Percentiles rank a stretch among this genome's conserved stretches.
Evolutionary conservation across 108 stramenopile genomes (phyloP).

Genomic region (Seminavis robusta): DNA sequence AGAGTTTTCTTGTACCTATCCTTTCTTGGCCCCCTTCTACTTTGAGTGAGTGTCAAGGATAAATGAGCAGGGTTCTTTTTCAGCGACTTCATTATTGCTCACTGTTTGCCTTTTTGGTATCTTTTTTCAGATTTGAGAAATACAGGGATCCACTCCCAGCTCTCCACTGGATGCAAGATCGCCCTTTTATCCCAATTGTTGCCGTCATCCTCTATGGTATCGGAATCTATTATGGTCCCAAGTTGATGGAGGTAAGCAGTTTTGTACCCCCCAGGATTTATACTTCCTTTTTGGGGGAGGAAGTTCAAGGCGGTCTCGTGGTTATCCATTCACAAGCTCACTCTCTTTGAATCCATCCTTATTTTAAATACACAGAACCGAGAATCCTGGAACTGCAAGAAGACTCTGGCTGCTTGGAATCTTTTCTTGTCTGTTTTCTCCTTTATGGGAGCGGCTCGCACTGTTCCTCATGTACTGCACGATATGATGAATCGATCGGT

Average conservation of each 20-base stretch:
- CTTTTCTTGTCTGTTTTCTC: slow-evolving; percentile 81
- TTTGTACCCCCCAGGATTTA: too few relatives aligned
- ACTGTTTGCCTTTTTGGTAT: too few relatives aligned
- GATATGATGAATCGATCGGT: slow-evolving; percentile 54
- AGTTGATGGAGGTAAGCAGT: too few relatives aligned
- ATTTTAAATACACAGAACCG: too few relatives aligned
- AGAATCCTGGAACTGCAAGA: slow-evolving; percentile 61
- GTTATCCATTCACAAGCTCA: slow-evolving; percentile 29
- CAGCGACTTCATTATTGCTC: too few relatives aligned
- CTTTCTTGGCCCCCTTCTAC: slow-evolving; percentile 33
- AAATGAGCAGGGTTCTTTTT: too few relatives aligned
- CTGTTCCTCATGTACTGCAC: slow-evolving; percentile 81
- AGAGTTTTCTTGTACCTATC: slow-evolving; percentile 47
- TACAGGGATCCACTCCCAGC: slow-evolving; percentile 30
- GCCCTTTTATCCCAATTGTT: slow-evolving; percentile 39
- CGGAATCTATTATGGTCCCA: too few relatives aligned
- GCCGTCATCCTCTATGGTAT: slow-evolving; percentile 26
- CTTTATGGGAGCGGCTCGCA: slow-evolving; percentile 79
- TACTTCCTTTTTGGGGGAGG: too few relatives aligned
- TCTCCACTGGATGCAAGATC: slow-evolving; percentile 41
- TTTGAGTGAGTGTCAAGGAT: slow-evolving; percentile 27
- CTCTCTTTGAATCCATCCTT: too few relatives aligned
- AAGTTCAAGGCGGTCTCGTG: slow-evolving; percentile 8
- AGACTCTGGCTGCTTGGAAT: slow-evolving; percentile 83
- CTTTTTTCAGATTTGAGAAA: slow-evolving; percentile 35